phyloP scores from a whole-genome alignment of 2,329 filamentous ascomycete species.

The Clarireedia sp. region DNA sequence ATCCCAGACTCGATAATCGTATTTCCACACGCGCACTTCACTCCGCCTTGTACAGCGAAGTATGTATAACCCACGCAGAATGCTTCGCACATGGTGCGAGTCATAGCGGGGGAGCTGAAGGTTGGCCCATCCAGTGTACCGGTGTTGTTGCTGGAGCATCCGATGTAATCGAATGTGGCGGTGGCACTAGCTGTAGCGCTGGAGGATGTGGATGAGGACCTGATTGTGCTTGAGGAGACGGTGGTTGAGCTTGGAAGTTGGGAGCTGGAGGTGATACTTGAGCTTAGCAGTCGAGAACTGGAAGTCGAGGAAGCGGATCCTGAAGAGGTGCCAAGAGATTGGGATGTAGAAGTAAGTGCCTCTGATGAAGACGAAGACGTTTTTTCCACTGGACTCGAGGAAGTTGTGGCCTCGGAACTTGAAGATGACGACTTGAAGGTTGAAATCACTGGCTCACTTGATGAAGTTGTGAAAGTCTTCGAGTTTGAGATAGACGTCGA shows the following conservation, averaged over 20 bases:
- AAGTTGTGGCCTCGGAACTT: no score
- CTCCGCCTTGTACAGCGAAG: slow-evolving; percentile 1
- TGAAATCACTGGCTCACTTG: no score
- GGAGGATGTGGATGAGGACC: not conserved
- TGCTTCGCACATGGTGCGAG: not conserved
- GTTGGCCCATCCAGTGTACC: slow-evolving; percentile 2
- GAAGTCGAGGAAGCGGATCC: not conserved
- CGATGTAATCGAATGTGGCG: not conserved
- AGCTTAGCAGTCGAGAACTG: not conserved
- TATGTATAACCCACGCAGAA: slow-evolving; percentile 3
- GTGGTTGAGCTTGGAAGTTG: not conserved
- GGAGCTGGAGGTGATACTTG: not conserved
- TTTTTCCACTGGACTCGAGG: no score
- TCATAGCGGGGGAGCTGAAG: not conserved
- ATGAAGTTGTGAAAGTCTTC: no score
- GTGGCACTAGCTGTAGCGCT: not conserved
- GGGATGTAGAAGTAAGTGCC: not conserved
- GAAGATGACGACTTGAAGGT: no score
- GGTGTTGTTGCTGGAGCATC: slow-evolving; percentile 2
- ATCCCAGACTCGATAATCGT: not conserved
- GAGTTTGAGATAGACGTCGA: not conserved
- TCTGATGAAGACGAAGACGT: not conserved
- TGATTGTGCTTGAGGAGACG: not conserved
- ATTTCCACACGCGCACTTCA: slow-evolving; percentile 6
- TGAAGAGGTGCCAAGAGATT: not conserved